Base-by-base conservation (phyloP, 2,329 filamentous ascomycete genomes). In the Ascochyta fabae region DNA sequence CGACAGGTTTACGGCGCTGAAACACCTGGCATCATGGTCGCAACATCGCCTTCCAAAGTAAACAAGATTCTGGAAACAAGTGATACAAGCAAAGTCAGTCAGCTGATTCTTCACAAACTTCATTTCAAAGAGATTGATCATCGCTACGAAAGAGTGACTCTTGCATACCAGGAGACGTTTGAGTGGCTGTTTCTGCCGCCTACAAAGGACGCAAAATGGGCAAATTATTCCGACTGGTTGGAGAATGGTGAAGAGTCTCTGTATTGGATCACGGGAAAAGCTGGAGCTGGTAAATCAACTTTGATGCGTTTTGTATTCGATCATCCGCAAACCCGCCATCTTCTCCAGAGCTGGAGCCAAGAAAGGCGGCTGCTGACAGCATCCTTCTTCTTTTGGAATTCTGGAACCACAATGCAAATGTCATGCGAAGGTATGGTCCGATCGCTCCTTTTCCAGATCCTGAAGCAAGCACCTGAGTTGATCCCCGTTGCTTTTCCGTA, bases 201-300 rank as follows among this genome's bases (percentile, higher is more conserved):
- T 12, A 15, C 10, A 2, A 13, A 31, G 13, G n/a, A 31, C 12
- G 22, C 27, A 23, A 29, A 24, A 23, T 62, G 61, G 61, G 38
- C 45, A 9, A 44, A 47, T 24, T 65, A 60, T 29, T 6, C 31
- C 35, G 2, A 34, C 19, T 64, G 59, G 51, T 45, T 67, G 3
- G 7, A 23, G 13, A 8, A 38, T 10, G 22, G 50, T 6, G 9
- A 6, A 2, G 33, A 51, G 7, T 4, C 29, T 3, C 40, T 64
- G 6, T 65, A 65, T 29, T 65, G 76, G 72, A 73, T 81, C 15
- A 74, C 70, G 31, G 80, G 80, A 2, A 81, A 79, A 38, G 73
- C 78, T 2, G 79, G 79, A 0, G 77, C 78, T 15, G 80, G 79
- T 8, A 81, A 81, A 50, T 80, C 78, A 0, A 81, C 78, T 0